phyloP scores from a whole-genome alignment of 2,329 filamentous ascomycete genomes.

The Grosmannia serpens region DNA sequence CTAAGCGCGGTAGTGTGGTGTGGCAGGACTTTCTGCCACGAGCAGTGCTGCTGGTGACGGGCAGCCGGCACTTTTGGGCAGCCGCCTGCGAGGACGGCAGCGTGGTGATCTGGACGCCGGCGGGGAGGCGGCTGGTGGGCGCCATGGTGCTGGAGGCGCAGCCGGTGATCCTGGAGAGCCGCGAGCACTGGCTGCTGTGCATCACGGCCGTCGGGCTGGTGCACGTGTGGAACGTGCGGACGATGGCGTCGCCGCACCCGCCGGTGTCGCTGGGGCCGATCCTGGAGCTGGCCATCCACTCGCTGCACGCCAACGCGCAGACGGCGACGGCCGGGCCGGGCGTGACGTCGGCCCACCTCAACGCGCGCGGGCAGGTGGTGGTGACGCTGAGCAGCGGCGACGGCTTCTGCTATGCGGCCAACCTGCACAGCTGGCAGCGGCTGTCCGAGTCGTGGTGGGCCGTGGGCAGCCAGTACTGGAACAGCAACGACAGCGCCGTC shows the following conservation, averaged over 20 bases:
- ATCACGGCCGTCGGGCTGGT: constrained; percentile 81
- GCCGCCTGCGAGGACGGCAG: constrained; percentile 89
- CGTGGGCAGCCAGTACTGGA: constrained; percentile 97
- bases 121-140: constrained; percentile 74
- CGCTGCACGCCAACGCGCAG: constrained; percentile 67
- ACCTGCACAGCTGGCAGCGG: constrained; percentile 85
- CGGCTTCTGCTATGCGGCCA: constrained; percentile 77
- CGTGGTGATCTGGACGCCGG: constrained; percentile 83
- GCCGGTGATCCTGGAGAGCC: constrained; percentile 84
- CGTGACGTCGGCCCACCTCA: constrained; percentile 83
- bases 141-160: constrained; percentile 82
- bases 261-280: constrained; percentile 82
- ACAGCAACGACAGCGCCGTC: constrained; percentile 85
- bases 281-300: constrained; percentile 73
- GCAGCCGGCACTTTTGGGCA: constrained; percentile 83
- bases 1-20: constrained; percentile 65
- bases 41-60: constrained; percentile 79
- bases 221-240: constrained; percentile 87
- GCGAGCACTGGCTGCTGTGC: constrained; percentile 79
- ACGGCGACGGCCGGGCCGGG: constrained; percentile 65
- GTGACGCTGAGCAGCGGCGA: constrained; percentile 93
- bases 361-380: constrained; percentile 73
- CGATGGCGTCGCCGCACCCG: constrained; percentile 73
- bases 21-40: constrained; percentile 93
- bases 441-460: constrained; percentile 98